A percentile compares a stretch with the other conserved stretches of the same genome.
These are phyloP conservation scores for Mangifera indica DNA, from an alignment of 345 rosid species.

Conservation along the genomic window DNA sequence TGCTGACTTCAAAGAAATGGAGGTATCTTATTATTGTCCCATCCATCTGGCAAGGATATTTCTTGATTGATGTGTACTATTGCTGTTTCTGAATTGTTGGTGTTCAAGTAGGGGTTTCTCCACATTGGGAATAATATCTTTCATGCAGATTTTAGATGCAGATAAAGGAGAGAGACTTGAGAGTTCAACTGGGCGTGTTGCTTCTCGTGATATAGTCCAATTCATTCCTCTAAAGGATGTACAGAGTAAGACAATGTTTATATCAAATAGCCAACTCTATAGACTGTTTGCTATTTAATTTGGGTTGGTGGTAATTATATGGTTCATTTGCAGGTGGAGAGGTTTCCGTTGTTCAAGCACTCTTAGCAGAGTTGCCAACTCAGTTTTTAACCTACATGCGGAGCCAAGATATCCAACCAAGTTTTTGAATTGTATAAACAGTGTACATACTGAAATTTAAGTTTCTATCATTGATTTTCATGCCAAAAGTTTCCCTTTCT, in stretches of 20 bases:
- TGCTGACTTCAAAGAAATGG: slow-evolving; percentile 99
- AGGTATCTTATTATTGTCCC: slow-evolving; percentile 41
- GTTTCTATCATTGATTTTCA: slow-evolving; percentile 15
- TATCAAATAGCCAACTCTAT: background rate
- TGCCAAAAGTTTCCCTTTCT: slow-evolving; percentile 13
- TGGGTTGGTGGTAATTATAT: background rate
- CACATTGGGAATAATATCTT: background rate
- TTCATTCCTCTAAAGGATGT: slow-evolving; percentile 77
- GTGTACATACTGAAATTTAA: slow-evolving; percentile 26
- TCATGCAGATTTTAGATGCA: slow-evolving; percentile 68
- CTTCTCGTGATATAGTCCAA: slow-evolving; percentile 93
- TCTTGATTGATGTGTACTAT: background rate
- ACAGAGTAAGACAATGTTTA: slow-evolving; percentile 54
- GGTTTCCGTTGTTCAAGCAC: slow-evolving; percentile 72
- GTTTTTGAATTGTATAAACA: slow-evolving; percentile 28
- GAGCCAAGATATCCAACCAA: slow-evolving; percentile 63
- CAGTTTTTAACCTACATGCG: slow-evolving; percentile 84
- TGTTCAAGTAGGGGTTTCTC: background rate
- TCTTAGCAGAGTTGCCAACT: slow-evolving; percentile 80
- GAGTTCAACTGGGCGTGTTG: slow-evolving; percentile 77
- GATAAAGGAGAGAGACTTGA: slow-evolving; percentile 89
- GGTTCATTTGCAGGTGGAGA: slow-evolving; percentile 61
- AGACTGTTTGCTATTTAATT: background rate
- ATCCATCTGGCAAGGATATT: background rate
- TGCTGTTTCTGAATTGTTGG: background rate